A percentile compares a stretch with the other conserved stretches of the same genome.
Conservation (phyloP, 1,284 basidiomycete genomes). For the Pterulicium gracile region DNA sequence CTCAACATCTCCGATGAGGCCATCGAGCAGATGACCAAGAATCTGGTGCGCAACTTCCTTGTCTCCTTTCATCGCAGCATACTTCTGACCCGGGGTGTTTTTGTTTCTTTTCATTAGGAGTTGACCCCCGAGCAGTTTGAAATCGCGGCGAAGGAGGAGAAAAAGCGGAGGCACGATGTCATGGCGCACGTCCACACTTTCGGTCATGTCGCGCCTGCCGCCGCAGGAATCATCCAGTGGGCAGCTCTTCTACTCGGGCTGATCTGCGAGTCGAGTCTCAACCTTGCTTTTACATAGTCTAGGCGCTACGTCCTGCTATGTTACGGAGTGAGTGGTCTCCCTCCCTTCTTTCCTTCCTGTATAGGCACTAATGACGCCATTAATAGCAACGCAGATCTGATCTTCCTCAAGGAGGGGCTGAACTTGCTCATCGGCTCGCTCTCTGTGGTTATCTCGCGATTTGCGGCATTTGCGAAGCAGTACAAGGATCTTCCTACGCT, state of each 20-base stretch:
- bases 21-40: slow-evolving; percentile 87
- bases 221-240: slow-evolving; percentile 95
- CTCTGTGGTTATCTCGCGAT: slow-evolving; percentile 81
- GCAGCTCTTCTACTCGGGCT: slow-evolving; percentile 17
- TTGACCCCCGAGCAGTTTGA: slow-evolving; percentile 88
- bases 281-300: slow-evolving; percentile 37
- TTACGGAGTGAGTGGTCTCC: slow-evolving; percentile 71
- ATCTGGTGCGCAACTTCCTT: slow-evolving; percentile 76
- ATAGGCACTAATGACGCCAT: neutral
- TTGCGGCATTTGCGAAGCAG: slow-evolving; percentile 49
- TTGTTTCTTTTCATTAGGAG: slow-evolving; percentile 33
- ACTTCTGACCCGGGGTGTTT: too few relatives aligned
- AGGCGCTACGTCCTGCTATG: slow-evolving; percentile 97
- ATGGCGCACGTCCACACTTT: slow-evolving; percentile 99
- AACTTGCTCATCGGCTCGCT: slow-evolving; percentile 83
- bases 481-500: slow-evolving; percentile 80
- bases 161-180: slow-evolving; percentile 96
- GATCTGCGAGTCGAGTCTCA: neutral
- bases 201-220: slow-evolving; percentile 87
- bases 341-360: slow-evolving; percentile 1
- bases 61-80: too few relatives aligned
- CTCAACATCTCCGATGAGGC: slow-evolving; percentile 85
- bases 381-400: slow-evolving; percentile 87
- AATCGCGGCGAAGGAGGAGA: slow-evolving; percentile 89
- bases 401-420: slow-evolving; percentile 87